Percentiles rank a stretch among this genome's conserved stretches.
These are phyloP conservation scores for Cucurbita moschata DNA, from an alignment of 306 rosid genomes.

Conservation along the genomic window DNA sequence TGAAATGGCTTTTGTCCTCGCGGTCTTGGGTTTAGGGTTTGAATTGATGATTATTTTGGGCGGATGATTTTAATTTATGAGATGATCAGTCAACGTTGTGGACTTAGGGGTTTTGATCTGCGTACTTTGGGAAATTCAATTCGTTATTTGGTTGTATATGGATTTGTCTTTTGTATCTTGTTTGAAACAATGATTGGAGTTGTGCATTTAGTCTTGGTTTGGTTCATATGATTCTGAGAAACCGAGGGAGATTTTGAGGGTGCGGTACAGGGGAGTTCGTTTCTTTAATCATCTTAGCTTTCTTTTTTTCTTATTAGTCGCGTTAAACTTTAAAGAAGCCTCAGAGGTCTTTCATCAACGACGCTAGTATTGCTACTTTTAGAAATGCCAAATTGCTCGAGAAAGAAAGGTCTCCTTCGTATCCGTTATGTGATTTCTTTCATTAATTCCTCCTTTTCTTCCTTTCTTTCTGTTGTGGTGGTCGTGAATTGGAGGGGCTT, in stretches of 20 bases:
- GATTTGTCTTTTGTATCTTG: not conserved
- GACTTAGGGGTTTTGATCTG: not conserved
- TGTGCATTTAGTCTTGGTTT: constrained; percentile 4
- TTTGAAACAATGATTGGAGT: not conserved
- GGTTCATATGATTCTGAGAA: not conserved
- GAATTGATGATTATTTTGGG: constrained; percentile 8
- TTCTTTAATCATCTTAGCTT: not conserved
- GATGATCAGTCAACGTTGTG: constrained; percentile 10
- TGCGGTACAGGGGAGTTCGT: not conserved
- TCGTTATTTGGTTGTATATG: not conserved
- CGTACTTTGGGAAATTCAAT: not conserved
- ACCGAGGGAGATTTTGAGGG: not conserved
- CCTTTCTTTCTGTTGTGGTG: not conserved
- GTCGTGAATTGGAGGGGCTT: not conserved
- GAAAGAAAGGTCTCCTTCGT: not conserved
- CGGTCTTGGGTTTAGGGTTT: constrained; percentile 7
- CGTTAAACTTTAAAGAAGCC: not conserved
- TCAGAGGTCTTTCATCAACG: not conserved
- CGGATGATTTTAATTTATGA: not conserved
- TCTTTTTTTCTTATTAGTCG: not conserved
- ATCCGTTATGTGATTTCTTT: not conserved
- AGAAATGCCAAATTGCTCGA: not conserved
- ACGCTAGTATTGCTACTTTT: not conserved
- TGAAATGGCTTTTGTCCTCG: not conserved
- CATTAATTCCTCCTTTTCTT: not conserved